phyloP scores from a whole-genome alignment of 2,329 filamentous ascomycete species.

The Trichoderma atroviride region DNA sequence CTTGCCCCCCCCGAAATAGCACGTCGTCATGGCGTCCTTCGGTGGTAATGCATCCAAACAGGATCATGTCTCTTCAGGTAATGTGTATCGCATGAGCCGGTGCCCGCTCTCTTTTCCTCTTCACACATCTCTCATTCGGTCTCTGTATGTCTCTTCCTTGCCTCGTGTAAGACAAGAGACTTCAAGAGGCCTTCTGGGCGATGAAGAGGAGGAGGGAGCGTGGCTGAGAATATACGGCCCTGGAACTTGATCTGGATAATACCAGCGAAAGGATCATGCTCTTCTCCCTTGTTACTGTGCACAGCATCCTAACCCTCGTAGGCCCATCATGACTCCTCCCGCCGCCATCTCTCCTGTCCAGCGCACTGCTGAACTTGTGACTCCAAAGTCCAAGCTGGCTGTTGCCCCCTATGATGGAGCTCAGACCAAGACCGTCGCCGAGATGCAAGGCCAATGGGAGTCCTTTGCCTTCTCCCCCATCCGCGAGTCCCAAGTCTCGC shows the following conservation, averaged over 20 bases:
- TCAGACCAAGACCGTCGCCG: slow-evolving; percentile 57
- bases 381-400: slow-evolving; percentile 48
- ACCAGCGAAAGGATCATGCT: slow-evolving; percentile 99
- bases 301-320: slow-evolving; percentile 37
- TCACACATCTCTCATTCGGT: neutral
- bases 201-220: slow-evolving; percentile 30
- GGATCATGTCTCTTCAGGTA: slow-evolving; percentile 46
- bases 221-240: slow-evolving; percentile 86
- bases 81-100: slow-evolving; percentile 64
- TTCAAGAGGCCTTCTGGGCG: neutral
- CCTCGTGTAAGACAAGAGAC: neutral
- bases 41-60: slow-evolving; percentile 41
- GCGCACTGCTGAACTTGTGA: slow-evolving; percentile 51
- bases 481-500: slow-evolving; percentile 87
- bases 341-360: slow-evolving; percentile 65
- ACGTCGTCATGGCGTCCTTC: slow-evolving; percentile 40
- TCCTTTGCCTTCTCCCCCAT: slow-evolving; percentile 82
- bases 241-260: slow-evolving; percentile 97
- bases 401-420: slow-evolving; percentile 32
- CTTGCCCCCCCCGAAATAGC: slow-evolving; percentile 28
- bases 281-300: slow-evolving; percentile 45
- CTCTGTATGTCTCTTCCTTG: neutral
- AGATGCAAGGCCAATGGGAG: slow-evolving; percentile 78
- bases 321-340: slow-evolving; percentile 74
- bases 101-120: slow-evolving; percentile 44